Evolutionary conservation across 2,329 filamentous ascomycete genomes (phyloP).

Genomic region (Neurospora sp.): DNA sequence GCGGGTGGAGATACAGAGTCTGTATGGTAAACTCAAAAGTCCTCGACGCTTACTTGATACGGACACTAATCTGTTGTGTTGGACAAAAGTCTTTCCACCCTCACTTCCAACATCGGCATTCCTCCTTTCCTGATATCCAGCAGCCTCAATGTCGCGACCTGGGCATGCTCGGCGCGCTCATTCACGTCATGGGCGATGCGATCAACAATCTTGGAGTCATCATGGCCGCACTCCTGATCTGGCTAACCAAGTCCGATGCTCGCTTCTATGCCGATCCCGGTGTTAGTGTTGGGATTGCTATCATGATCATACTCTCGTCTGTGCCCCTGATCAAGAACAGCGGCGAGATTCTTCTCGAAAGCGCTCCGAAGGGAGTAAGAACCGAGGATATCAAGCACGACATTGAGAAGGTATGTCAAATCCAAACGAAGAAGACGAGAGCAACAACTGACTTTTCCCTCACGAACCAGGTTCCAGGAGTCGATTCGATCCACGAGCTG

Average conservation of each 20-base stretch:
- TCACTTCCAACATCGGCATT: constrained; percentile 43
- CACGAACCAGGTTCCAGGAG: constrained; percentile 46
- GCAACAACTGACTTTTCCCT: constrained; percentile 7
- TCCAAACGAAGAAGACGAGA: background rate
- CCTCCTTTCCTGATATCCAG: constrained; percentile 18
- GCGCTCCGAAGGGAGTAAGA: constrained; percentile 50
- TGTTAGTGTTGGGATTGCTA: constrained; percentile 56
- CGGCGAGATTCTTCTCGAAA: constrained; percentile 59
- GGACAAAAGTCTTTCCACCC: constrained; percentile 20
- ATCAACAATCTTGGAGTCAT: constrained; percentile 72
- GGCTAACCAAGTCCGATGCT: constrained; percentile 46
- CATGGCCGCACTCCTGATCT: constrained; percentile 58
- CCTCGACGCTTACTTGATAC: background rate
- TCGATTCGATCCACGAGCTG: constrained; percentile 60
- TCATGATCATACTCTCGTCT: constrained; percentile 62
- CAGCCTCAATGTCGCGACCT: constrained; percentile 43
- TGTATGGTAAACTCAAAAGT: background rate
- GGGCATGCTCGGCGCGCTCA: constrained; percentile 60
- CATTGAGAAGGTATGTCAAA: constrained; percentile 45
- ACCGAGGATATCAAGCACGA: constrained; percentile 57
- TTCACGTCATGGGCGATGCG: constrained; percentile 64
- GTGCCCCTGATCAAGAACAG: constrained; percentile 52
- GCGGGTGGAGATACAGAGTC: background rate
- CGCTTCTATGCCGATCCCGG: constrained; percentile 66
- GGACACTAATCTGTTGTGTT: background rate